A percentile compares a stretch with the other conserved stretches of the same genome.
These are phyloP conservation scores for Theileria parva DNA, from an alignment of 169 alveolate genomes.

Conservation along the genomic window DNA sequence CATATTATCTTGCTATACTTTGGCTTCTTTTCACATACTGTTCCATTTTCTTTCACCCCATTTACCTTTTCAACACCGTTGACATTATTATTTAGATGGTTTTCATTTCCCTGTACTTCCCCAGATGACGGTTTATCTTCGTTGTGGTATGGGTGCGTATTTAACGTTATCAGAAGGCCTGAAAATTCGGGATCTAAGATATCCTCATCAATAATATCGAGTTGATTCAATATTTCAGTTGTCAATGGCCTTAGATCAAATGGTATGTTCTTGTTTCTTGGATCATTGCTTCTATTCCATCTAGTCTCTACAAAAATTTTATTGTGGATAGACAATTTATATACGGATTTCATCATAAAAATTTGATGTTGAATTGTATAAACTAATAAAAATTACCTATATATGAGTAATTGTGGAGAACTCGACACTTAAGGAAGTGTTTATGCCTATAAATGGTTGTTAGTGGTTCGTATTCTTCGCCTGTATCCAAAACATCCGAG, in stretches of 20 bases:
- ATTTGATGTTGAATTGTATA: neutral
- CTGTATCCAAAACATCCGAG: constrained; percentile 62
- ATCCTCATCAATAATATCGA: constrained; percentile 71
- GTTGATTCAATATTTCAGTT: constrained; percentile 63
- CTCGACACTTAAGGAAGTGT: constrained; percentile 70
- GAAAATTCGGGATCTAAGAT: constrained; percentile 73
- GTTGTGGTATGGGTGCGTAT: constrained; percentile 60
- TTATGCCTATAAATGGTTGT: constrained; percentile 73
- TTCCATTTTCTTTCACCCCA: neutral
- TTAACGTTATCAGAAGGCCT: constrained; percentile 76
- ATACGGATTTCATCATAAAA: constrained; percentile 30
- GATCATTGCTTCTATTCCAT: constrained; percentile 53
- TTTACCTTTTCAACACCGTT: neutral
- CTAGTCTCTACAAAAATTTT: constrained; percentile 35
- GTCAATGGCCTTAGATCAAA: constrained; percentile 75
- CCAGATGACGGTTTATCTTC: constrained; percentile 21
- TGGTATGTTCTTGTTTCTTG: constrained; percentile 75
- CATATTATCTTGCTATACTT: constrained; percentile 67
- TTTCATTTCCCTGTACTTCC: constrained; percentile 1
- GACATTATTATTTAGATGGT: neutral
- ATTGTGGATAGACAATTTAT: neutral
- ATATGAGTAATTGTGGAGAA: constrained; percentile 75
- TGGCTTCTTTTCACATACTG: neutral
- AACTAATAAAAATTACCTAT: constrained; percentile 36
- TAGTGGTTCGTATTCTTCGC: constrained; percentile 57